Percentiles rank a stretch among this genome's conserved stretches.
These are phyloP conservation scores for Pyrrhoderma noxium DNA, from an alignment of 1,284 basidiomycete genomes.

Conservation along the genomic window DNA sequence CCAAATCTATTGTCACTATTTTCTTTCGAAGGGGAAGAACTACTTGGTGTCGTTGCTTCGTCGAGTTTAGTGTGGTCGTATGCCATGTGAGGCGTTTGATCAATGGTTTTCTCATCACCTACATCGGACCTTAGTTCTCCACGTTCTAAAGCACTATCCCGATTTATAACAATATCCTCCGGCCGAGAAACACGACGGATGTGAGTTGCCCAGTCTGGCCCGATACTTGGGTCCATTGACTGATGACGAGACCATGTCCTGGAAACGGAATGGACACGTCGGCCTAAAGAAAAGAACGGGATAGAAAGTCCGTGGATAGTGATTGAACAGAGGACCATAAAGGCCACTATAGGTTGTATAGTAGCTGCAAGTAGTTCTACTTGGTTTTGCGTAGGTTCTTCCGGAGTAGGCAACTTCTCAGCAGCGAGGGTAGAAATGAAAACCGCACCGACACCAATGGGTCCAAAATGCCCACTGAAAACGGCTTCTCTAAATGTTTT, in stretches of 20 bases:
- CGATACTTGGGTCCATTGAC: constrained; percentile 37
- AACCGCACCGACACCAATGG: constrained; percentile 83
- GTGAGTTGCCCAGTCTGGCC: constrained; percentile 71
- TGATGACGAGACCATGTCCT: constrained; percentile 77
- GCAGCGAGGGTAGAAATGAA: constrained; percentile 88
- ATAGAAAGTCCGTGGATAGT: constrained; percentile 87
- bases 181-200: constrained; percentile 60
- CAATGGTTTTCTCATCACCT: constrained; percentile 27
- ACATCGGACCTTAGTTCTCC: constrained; percentile 31
- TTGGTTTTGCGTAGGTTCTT: constrained; percentile 49
- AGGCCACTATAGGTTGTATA: constrained; percentile 86
- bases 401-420: constrained; percentile 53
- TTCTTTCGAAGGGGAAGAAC: constrained; percentile 18
- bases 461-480: constrained; percentile 92
- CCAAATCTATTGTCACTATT: background rate
- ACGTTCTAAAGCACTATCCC: constrained; percentile 52
- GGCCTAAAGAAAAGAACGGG: constrained; percentile 85
- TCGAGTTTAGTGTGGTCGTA: constrained; percentile 23
- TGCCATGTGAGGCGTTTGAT: too few relatives aligned
- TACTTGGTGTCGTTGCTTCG: constrained; percentile 18
- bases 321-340: constrained; percentile 87
- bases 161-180: constrained; percentile 77
- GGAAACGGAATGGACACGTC: constrained; percentile 83
- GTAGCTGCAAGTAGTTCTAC: constrained; percentile 60
- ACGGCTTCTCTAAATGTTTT: constrained; percentile 84